Evolutionary conservation across 2,329 filamentous ascomycete species (phyloP), one percentile per base, ranked within the genome.

Genomic region (Sporothrix sp.): DNA sequence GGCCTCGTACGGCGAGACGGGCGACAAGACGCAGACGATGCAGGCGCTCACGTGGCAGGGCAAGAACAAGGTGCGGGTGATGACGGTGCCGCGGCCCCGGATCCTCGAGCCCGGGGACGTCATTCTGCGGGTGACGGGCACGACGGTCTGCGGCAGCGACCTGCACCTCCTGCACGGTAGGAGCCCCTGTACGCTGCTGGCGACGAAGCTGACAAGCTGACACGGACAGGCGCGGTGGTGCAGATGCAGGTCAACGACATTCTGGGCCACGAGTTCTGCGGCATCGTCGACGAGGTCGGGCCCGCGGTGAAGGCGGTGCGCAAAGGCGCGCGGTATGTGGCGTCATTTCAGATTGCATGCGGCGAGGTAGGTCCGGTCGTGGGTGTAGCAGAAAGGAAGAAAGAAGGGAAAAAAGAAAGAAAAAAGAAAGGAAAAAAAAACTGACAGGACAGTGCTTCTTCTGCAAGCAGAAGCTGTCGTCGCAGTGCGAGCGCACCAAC

Each of bases 331-430:
- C 72, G 88, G 27, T 89, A 93, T 18, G 88, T 95, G 1, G 87
- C 85, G 0, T 85, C 82, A 9, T 95, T 95, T 71, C 87, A 93
- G 65, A 93, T 95, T 61, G 85, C 87, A 0, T 81, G 78, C 54
- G 77, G 76, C 7, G 68, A 71, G 42, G 60, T 61, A 14, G 28
- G 57, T 40, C 9, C 0, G n/a, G n/a, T n/a, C n/a, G n/a, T n/a
- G n/a, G n/a, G n/a, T n/a, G 6, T 28, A 28, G 10, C 5, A 28
- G 10, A 28, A 28, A 28, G 10, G 10, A 28, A 28, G 10, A 28
- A 28, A 28, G 10, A 28, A 28, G 10, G 10, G 10, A 28, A 28
- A 28, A 28, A 28, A 28, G 10, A 28, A 28, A 5, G 25, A 28
- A 28, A 28, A 28, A 28, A 5, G 25, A 28, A 28, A 28, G 25